These are phyloP conservation scores for Lolium multiflorum DNA, from an alignment of 176 grass and related monocot species.

Conservation along the genomic window DNA sequence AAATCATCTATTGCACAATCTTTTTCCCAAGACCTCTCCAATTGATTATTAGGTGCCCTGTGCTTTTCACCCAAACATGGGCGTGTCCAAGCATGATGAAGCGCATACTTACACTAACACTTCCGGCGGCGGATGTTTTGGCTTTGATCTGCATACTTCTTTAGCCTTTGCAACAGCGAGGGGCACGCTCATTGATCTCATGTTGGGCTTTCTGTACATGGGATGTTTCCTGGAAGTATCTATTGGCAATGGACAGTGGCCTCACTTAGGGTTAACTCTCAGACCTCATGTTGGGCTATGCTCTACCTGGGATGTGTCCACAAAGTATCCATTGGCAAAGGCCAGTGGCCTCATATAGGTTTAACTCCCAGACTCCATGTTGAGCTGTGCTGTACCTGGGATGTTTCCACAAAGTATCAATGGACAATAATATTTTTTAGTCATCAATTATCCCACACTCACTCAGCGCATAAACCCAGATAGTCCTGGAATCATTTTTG, in stretches of 20 bases:
- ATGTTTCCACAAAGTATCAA: no score
- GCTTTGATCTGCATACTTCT: background rate
- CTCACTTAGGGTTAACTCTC: background rate
- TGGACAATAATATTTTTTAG: no score
- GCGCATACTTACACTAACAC: background rate
- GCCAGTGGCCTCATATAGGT: no score
- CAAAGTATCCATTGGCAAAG: background rate
- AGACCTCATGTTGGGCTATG: background rate
- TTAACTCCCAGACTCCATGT: no score
- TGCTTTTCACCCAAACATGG: background rate
- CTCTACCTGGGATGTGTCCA: background rate
- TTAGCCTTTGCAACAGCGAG: slow-evolving; percentile 15
- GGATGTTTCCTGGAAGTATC: background rate
- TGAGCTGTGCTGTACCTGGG: no score
- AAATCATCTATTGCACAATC: background rate
- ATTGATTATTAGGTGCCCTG: background rate
- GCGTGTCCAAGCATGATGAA: background rate
- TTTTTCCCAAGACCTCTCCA: background rate
- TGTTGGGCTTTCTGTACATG: background rate
- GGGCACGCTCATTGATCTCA: background rate
- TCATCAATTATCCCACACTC: no score
- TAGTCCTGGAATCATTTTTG: no score
- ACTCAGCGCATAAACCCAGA: no score
- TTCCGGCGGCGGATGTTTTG: background rate
- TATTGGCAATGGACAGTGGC: background rate